Conservation (phyloP, 768 basidiomycete genomes). For the Leccinum obscurum region DNA sequence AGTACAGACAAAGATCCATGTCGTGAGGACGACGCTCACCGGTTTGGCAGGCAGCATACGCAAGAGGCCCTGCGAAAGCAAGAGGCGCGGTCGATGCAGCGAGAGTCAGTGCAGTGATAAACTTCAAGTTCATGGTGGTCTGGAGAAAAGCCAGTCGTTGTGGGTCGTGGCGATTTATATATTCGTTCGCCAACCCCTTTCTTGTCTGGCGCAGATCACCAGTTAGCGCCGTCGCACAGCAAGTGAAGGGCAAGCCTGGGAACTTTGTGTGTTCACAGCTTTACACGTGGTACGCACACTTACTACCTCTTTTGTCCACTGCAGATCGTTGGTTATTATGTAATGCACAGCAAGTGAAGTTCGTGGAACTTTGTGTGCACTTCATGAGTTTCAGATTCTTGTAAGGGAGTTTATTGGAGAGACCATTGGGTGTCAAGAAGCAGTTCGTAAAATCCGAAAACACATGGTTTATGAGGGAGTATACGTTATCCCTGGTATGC, state of each 20-base stretch:
- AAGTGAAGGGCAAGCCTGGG: slow-evolving; percentile 1
- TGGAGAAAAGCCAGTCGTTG: neutral
- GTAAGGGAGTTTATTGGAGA: no score
- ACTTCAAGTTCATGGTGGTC: slow-evolving; percentile 29
- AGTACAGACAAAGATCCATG: neutral
- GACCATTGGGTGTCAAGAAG: no score
- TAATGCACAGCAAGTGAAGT: no score
- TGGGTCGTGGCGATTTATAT: slow-evolving; percentile 7
- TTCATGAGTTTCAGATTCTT: no score
- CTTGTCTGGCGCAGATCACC: slow-evolving; percentile 7
- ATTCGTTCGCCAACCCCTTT: neutral
- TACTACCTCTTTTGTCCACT: no score
- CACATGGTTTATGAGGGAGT: no score
- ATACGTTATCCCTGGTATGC: no score
- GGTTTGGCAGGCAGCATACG: slow-evolving; percentile 27
- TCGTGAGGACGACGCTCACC: slow-evolving; percentile 3
- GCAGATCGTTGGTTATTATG: no score
- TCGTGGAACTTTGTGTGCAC: no score
- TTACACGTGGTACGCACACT: neutral
- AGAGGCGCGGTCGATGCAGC: slow-evolving; percentile 12
- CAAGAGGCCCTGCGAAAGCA: slow-evolving; percentile 17
- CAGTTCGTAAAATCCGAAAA: no score
- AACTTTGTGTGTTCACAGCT: neutral
- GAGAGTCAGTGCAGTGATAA: slow-evolving; percentile 21
- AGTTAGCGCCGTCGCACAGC: neutral